A percentile compares a stretch with the other conserved stretches of the same genome.
Evolutionary conservation across 176 grass and related monocot species (phyloP).

Genomic region (Phragmites australis): DNA sequence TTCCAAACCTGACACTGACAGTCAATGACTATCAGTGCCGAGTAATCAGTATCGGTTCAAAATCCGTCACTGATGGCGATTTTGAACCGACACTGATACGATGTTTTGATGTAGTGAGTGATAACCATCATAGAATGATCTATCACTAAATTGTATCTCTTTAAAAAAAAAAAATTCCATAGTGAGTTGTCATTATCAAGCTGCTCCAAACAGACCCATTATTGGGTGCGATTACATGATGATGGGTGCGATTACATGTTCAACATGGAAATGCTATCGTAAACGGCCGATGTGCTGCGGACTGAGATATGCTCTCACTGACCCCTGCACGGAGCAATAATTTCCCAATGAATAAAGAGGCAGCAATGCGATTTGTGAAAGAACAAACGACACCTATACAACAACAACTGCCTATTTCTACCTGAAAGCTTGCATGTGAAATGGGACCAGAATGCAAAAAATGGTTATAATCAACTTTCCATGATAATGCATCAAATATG

Average conservation of each 20-base stretch:
- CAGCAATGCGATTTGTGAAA: background rate
- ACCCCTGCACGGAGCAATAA: slow-evolving; percentile 41
- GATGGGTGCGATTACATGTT: slow-evolving; percentile 4
- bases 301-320: slow-evolving; percentile 33
- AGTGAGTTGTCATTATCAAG: slow-evolving; percentile 30
- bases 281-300: background rate
- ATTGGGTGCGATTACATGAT: background rate
- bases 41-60: no score
- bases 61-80: no score
- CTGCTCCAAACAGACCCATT: background rate
- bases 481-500: background rate
- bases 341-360: background rate
- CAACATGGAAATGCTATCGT: background rate
- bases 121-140: no score
- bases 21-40: no score
- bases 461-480: background rate
- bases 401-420: background rate
- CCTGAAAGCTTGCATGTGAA: background rate
- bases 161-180: no score
- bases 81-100: no score
- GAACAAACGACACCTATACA: background rate
- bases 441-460: background rate
- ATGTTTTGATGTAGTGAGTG: no score
- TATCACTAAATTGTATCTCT: no score
- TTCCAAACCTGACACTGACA: no score